Percentiles rank a stretch among this genome's conserved stretches.
Conservation (phyloP, 805 yeast genomes). For the Nakazawaea ambrosiae region DNA sequence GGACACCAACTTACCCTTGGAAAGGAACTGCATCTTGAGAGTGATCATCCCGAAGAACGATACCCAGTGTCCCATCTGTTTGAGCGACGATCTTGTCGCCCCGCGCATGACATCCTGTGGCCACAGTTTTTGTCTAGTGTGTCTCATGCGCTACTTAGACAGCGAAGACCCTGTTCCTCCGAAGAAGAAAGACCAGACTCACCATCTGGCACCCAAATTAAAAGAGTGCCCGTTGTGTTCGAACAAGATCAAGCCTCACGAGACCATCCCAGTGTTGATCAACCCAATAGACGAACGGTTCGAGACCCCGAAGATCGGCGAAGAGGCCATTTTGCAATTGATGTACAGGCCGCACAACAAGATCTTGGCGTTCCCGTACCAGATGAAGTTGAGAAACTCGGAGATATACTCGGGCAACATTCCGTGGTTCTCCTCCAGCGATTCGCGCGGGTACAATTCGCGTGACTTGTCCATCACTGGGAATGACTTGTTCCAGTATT, state of each 20-base stretch:
- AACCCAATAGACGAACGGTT: slow-evolving; percentile 43
- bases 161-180: slow-evolving; percentile 27
- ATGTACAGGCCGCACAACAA: slow-evolving; percentile 42
- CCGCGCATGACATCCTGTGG: slow-evolving; percentile 97
- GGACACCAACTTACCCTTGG: slow-evolving; percentile 74
- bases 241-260: slow-evolving; percentile 44
- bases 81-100: slow-evolving; percentile 76
- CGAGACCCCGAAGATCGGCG: slow-evolving; percentile 51
- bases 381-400: slow-evolving; percentile 16
- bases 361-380: slow-evolving; percentile 25
- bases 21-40: slow-evolving; percentile 53
- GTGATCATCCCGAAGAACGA: slow-evolving; percentile 67
- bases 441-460: slow-evolving; percentile 18
- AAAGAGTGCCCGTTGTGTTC: slow-evolving; percentile 82
- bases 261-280: slow-evolving; percentile 59
- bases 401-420: slow-evolving; percentile 31
- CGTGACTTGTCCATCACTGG: slow-evolving; percentile 15
- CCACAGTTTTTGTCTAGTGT: slow-evolving; percentile 80
- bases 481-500: slow-evolving; percentile 35
- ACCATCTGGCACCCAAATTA: slow-evolving; percentile 36
- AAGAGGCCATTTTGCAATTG: slow-evolving; percentile 51
- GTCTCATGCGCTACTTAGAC: slow-evolving; percentile 66
- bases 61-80: slow-evolving; percentile 83
- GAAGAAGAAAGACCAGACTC: slow-evolving; percentile 14
- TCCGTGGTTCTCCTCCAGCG: slow-evolving; percentile 40